Conservation (phyloP, 2,329 filamentous ascomycete species). For the Sporothrix pallida region DNA sequence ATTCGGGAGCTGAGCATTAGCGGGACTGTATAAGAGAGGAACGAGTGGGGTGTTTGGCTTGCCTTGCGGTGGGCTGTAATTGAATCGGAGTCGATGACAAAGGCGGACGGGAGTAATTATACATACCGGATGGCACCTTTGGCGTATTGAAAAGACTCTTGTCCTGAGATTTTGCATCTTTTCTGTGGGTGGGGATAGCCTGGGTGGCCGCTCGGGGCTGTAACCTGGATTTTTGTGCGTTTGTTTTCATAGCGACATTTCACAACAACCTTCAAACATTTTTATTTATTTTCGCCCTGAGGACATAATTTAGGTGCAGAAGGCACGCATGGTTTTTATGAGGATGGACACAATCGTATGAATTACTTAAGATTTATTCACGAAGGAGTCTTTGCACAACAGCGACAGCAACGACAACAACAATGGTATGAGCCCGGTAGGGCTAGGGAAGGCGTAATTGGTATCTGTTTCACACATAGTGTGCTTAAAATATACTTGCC, state of each 20-base stretch:
- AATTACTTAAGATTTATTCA: background rate
- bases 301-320: too few relatives aligned
- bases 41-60: background rate
- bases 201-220: background rate
- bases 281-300: background rate
- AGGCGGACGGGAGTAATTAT: background rate
- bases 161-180: background rate
- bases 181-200: background rate
- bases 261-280: background rate
- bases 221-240: background rate
- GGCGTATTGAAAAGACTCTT: background rate
- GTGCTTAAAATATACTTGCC: too few relatives aligned
- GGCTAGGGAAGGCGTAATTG: too few relatives aligned
- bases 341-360: too few relatives aligned
- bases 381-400: too few relatives aligned
- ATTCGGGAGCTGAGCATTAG: slow-evolving; percentile 96
- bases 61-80: background rate
- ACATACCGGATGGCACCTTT: slow-evolving; percentile 8
- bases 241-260: background rate
- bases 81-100: background rate
- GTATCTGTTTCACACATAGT: too few relatives aligned
- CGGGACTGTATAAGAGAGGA: slow-evolving; percentile 60
- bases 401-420: too few relatives aligned
- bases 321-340: too few relatives aligned
- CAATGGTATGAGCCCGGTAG: background rate